Evolutionary conservation across 345 rosid species (phyloP).

Genomic region (Brassica carinata): DNA sequence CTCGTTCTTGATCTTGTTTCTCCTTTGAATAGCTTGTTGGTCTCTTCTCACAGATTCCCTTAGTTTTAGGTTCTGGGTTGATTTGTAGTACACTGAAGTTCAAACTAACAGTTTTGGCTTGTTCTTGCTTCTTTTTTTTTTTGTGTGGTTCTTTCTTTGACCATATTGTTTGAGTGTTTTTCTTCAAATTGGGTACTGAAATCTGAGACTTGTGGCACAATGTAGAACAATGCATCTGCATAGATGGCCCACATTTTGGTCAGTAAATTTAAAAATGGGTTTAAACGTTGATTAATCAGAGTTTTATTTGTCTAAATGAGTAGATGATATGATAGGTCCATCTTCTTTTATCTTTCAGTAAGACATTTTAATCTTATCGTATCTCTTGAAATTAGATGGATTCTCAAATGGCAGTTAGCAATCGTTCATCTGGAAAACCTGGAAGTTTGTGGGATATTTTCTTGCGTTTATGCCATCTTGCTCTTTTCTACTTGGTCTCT

Average conservation of each 20-base stretch:
- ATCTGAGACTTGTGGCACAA: slow-evolving; percentile 25
- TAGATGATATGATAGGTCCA: slow-evolving; percentile 32
- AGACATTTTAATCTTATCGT: slow-evolving; percentile 5
- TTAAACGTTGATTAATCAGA: slow-evolving; percentile 35
- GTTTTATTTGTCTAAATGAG: slow-evolving; percentile 35
- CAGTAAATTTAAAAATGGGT: slow-evolving; percentile 25
- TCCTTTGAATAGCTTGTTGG: no score
- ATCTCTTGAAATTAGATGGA: slow-evolving; percentile 10
- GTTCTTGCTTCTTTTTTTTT: slow-evolving; percentile 22
- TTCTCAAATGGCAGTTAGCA: slow-evolving; percentile 50
- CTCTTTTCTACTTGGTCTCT: not conserved
- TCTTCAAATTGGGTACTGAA: slow-evolving; percentile 2
- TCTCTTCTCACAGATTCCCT: no score
- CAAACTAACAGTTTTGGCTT: not conserved
- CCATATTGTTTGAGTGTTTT: slow-evolving; percentile 18
- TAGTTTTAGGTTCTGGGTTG: no score
- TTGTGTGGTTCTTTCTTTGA: slow-evolving; percentile 10
- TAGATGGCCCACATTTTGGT: slow-evolving; percentile 40
- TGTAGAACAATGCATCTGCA: slow-evolving; percentile 31
- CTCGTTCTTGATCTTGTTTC: no score
- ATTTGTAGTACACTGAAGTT: no score
- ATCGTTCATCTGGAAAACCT: slow-evolving; percentile 46
- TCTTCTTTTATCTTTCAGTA: slow-evolving; percentile 18
- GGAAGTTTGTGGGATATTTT: not conserved
- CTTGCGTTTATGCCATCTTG: no score